Base-by-base conservation (phyloP, 2,329 filamentous ascomycete species). In the Ophiostoma ips region DNA sequence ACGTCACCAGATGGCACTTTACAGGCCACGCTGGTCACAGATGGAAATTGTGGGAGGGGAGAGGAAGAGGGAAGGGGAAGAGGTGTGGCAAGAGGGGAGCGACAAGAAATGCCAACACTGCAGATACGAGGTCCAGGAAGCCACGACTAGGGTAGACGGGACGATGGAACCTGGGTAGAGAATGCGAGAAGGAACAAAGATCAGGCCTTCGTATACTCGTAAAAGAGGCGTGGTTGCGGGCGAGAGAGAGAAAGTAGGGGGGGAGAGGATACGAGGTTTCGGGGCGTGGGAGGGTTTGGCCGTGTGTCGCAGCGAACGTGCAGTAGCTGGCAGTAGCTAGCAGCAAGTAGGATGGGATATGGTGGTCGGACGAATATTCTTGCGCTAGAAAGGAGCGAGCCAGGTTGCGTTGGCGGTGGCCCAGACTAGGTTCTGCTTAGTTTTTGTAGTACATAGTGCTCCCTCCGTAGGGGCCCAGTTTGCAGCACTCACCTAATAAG, bases 1-100 rank as follows among this genome's bases (percentile, higher is more conserved):
- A 52, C 50, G 55, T 54, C 51, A 57, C 55, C 57, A 58, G 46
- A 56, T 55, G 57, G 57, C 56, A 50, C 57, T 56, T 38, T 53
- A 50, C 30, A 47, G 48, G 54, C 55, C 52, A 57, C 50, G 30
- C 54, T 57, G 54, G 49, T 55, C 50, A 55, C 53, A 48, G 48
- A 50, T 34, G 33, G 33, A 35, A 21, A 11, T 31, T 12, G 21
- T 21, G 19, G 35, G 35, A 31, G n/a, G 19, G 24, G 36, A 35
- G 21, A 16, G 30, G 11, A 19, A 31, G 24, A 11, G 13, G 18
- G 8, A 24, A 36, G 34, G 31, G 12, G 10, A 16, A 19, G 10
- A 30, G 33, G 34, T 34, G 34, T 44, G 46, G 46, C 21, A 49
- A 41, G 40, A 24, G 24, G 35, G 30, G 24, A 28, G 24, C 24